These are phyloP conservation scores for Selaginella moellendorffii DNA, from an alignment of 75 land plant genomes.

Conservation along the genomic window DNA sequence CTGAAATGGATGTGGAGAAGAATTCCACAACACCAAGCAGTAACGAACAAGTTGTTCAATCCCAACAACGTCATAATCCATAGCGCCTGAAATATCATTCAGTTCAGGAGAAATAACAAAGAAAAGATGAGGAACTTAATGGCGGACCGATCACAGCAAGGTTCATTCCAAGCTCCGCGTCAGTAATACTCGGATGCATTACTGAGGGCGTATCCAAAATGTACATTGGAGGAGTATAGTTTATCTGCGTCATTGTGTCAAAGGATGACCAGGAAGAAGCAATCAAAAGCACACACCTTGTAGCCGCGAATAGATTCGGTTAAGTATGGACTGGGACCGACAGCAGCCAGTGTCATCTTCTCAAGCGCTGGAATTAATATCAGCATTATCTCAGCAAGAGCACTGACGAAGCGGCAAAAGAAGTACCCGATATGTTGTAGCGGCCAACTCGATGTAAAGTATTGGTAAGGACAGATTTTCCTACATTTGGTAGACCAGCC, in stretches of 20 bases:
- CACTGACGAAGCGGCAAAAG: too few relatives aligned
- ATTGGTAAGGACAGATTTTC: background rate
- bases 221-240: background rate
- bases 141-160: background rate
- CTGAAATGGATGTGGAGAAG: background rate
- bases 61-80: background rate
- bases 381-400: too few relatives aligned
- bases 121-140: too few relatives aligned
- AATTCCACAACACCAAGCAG: background rate
- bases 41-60: background rate
- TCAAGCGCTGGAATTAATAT: background rate
- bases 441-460: background rate
- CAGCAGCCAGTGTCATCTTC: background rate
- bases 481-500: background rate
- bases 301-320: background rate
- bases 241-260: background rate
- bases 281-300: background rate
- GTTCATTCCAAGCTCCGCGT: background rate
- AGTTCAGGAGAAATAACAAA: too few relatives aligned
- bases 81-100: too few relatives aligned
- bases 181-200: background rate
- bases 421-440: background rate
- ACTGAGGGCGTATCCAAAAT: background rate
- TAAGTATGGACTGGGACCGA: background rate
- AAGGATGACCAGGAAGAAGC: background rate